Conservation (phyloP, 805 yeast genomes). For the Candida ponderosae region DNA sequence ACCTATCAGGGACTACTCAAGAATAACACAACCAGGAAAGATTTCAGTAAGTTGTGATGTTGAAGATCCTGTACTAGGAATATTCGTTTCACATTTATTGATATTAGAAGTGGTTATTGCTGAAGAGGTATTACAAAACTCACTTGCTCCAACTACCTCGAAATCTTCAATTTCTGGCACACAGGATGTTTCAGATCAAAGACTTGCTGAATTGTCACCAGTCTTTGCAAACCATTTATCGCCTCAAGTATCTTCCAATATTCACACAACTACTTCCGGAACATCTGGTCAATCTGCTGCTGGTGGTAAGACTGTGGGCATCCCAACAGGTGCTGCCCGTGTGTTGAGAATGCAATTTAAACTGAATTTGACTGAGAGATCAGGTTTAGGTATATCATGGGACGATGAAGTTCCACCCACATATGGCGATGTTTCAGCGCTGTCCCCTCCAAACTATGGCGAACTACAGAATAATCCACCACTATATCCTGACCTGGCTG, state of each 20-base stretch:
- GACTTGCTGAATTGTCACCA: slow-evolving; percentile 37
- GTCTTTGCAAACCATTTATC: slow-evolving; percentile 29
- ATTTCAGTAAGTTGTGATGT: slow-evolving; percentile 59
- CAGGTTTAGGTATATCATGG: slow-evolving; percentile 97
- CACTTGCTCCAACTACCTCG: slow-evolving; percentile 25
- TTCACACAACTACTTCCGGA: slow-evolving; percentile 1
- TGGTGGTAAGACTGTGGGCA: slow-evolving; percentile 52
- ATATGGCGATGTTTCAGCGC: slow-evolving; percentile 73
- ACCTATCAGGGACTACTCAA: slow-evolving; percentile 28
- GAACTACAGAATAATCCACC: slow-evolving; percentile 14
- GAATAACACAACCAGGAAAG: slow-evolving; percentile 14
- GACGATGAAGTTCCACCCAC: slow-evolving; percentile 99
- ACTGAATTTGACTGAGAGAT: slow-evolving; percentile 73
- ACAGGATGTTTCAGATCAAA: slow-evolving; percentile 23
- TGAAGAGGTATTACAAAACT: slow-evolving; percentile 62
- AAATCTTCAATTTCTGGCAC: slow-evolving; percentile 5
- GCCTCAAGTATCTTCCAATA: slow-evolving; percentile 5
- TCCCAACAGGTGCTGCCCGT: slow-evolving; percentile 92
- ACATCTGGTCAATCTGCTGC: neutral
- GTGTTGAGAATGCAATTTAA: slow-evolving; percentile 93
- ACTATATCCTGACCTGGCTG: slow-evolving; percentile 17
- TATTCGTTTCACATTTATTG: slow-evolving; percentile 66
- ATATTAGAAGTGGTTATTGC: slow-evolving; percentile 90
- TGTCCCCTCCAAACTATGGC: slow-evolving; percentile 81
- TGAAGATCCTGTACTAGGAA: slow-evolving; percentile 73